Evolutionary conservation across 352 stramenopile genomes (phyloP).

Genomic region (Phytophthora rubi): DNA sequence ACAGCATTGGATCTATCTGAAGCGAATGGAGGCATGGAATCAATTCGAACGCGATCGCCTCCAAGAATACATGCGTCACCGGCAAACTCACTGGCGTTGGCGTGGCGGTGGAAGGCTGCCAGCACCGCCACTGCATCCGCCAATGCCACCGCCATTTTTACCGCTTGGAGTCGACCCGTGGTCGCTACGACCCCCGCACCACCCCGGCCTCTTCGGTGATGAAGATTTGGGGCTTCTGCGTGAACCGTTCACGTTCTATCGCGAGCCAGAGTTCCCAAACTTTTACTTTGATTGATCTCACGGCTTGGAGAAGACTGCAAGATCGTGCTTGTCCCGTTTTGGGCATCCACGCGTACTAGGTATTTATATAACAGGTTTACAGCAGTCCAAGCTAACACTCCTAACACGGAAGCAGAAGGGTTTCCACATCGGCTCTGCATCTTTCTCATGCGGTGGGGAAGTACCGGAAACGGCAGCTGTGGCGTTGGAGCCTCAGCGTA

Average conservation of each 20-base stretch:
- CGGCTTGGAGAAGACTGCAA: background rate
- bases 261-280: conserved; percentile 10
- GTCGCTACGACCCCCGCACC: conserved; percentile 15
- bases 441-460: conserved; percentile 34
- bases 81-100: conserved; percentile 24
- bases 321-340: conserved; percentile 21
- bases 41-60: conserved; percentile 13
- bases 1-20: conserved; percentile 18
- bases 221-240: conserved; percentile 19
- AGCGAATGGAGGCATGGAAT: conserved; percentile 23
- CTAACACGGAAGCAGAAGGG: conserved; percentile 12
- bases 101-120: conserved; percentile 10
- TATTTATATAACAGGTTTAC: conserved; percentile 21
- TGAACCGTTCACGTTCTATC: conserved; percentile 24
- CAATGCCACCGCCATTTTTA: conserved; percentile 27
- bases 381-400: conserved; percentile 2
- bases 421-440: conserved; percentile 2
- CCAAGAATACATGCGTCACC: conserved; percentile 8
- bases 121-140: conserved; percentile 18
- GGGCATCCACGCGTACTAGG: conserved; percentile 1
- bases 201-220: conserved; percentile 18
- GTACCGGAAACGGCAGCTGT: conserved; percentile 19
- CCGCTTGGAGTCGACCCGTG: conserved; percentile 19
- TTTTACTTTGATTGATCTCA: conserved; percentile 19
- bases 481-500: conserved; percentile 22